Conservation (phyloP, 768 basidiomycete genomes). For the Mycena amicta region DNA sequence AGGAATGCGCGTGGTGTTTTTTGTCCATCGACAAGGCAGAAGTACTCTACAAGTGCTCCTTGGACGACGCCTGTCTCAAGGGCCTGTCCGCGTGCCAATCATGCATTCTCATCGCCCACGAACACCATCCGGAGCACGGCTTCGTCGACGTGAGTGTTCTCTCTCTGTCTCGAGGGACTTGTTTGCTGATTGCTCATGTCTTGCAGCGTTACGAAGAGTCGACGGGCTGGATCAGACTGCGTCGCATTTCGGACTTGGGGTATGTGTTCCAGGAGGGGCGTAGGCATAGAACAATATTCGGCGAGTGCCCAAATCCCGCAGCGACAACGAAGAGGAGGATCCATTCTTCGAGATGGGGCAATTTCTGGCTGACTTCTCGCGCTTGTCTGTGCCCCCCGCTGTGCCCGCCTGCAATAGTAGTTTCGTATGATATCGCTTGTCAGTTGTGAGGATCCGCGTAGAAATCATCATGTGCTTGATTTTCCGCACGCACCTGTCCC, state of each 20-base stretch:
- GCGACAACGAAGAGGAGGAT: background rate
- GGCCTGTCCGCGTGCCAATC: background rate
- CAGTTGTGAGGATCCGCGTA: too few relatives aligned
- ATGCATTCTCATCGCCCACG: background rate
- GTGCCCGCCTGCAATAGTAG: too few relatives aligned
- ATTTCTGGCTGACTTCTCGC: background rate
- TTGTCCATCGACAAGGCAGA: background rate
- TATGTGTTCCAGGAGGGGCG: background rate
- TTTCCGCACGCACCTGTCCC: too few relatives aligned
- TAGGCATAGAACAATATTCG: background rate
- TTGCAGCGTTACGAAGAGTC: background rate
- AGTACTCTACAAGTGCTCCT: background rate
- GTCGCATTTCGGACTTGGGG: background rate
- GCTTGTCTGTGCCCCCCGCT: background rate
- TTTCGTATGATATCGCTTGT: too few relatives aligned
- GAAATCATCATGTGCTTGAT: too few relatives aligned
- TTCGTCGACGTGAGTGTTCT: background rate
- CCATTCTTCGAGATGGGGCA: background rate
- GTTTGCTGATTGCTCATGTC: too few relatives aligned
- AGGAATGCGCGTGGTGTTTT: background rate
- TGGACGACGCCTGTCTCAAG: background rate
- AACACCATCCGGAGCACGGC: background rate
- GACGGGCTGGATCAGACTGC: background rate
- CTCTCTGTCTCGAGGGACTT: too few relatives aligned
- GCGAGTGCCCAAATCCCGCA: background rate